phyloP scores from a whole-genome alignment of 2,329 filamentous ascomycete genomes.

The Chrysoporthe austroafricana region DNA sequence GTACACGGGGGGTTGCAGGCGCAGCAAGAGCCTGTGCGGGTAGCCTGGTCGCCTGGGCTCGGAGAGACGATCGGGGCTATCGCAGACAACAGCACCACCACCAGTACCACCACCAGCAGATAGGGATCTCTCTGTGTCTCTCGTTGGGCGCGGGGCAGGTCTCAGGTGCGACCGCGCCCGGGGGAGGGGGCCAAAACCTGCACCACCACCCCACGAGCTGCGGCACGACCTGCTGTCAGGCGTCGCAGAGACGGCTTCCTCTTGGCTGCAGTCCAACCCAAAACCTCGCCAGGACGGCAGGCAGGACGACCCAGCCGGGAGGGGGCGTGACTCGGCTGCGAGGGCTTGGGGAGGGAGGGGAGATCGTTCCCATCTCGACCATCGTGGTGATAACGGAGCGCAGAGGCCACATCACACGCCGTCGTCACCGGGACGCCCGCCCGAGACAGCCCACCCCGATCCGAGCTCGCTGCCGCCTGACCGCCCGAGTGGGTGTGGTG shows the following conservation, averaged over 20 bases:
- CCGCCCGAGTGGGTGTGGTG: conserved; percentile 1
- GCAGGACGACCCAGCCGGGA: not conserved
- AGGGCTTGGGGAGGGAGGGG: not conserved
- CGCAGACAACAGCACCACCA: not conserved
- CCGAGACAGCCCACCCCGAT: not conserved
- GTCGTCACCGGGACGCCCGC: not conserved
- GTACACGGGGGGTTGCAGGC: too few species aligned
- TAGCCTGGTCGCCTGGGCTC: not conserved
- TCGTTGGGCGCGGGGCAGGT: not conserved
- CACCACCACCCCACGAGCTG: too few species aligned
- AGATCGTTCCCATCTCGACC: not conserved
- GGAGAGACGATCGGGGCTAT: not conserved
- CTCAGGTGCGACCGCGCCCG: too few species aligned
- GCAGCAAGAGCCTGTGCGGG: too few species aligned
- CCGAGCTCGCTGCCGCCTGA: conserved; percentile 2
- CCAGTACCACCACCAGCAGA: not conserved
- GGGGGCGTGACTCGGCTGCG: not conserved
- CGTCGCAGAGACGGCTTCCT: too few species aligned
- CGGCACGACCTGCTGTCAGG: too few species aligned
- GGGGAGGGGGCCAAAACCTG: too few species aligned
- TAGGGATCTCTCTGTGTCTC: not conserved
- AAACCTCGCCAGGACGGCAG: too few species aligned
- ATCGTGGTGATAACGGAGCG: not conserved
- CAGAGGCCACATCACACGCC: not conserved
- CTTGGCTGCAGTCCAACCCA: too few species aligned